Evolutionary conservation across 1,284 basidiomycete genomes (phyloP).

Genomic region (Peniophora sp.): DNA sequence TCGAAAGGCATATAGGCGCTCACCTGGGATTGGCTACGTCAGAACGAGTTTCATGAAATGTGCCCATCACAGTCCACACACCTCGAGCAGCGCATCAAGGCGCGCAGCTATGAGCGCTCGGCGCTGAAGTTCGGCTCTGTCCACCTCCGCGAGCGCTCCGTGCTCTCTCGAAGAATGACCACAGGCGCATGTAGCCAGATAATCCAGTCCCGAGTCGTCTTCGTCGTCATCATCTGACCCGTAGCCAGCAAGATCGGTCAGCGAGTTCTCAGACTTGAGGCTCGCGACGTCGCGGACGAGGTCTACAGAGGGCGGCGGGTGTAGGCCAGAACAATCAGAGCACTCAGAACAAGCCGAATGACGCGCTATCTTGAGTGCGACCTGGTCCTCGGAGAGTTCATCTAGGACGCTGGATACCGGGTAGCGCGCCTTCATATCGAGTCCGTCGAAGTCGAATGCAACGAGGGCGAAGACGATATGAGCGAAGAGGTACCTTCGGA

Average conservation of each 20-base stretch:
- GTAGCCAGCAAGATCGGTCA: slow-evolving; percentile 50
- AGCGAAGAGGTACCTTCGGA: no score
- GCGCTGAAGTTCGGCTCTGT: slow-evolving; percentile 56
- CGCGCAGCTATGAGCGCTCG: slow-evolving; percentile 73
- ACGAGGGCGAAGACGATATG: neutral
- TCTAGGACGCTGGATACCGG: slow-evolving; percentile 45
- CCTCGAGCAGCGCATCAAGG: slow-evolving; percentile 81
- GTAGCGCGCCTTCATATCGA: slow-evolving; percentile 52
- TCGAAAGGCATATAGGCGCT: slow-evolving; percentile 3
- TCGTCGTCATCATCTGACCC: slow-evolving; percentile 55
- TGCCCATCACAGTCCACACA: slow-evolving; percentile 24
- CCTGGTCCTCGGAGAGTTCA: slow-evolving; percentile 37
- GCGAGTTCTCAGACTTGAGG: slow-evolving; percentile 34
- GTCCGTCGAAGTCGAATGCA: neutral
- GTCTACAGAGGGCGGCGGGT: slow-evolving; percentile 49
- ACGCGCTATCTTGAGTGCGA: slow-evolving; percentile 66
- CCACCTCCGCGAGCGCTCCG: slow-evolving; percentile 54
- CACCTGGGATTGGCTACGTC: no score
- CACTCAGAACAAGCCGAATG: slow-evolving; percentile 63
- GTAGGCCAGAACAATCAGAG: slow-evolving; percentile 54
- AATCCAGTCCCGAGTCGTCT: slow-evolving; percentile 25
- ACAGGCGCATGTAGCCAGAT: slow-evolving; percentile 67
- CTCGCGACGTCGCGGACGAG: slow-evolving; percentile 43
- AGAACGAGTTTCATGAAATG: neutral
- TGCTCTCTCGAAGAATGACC: slow-evolving; percentile 67